Base-by-base conservation (phyloP, 2,329 filamentous ascomycete genomes). In the Neofusicoccum sp. region DNA sequence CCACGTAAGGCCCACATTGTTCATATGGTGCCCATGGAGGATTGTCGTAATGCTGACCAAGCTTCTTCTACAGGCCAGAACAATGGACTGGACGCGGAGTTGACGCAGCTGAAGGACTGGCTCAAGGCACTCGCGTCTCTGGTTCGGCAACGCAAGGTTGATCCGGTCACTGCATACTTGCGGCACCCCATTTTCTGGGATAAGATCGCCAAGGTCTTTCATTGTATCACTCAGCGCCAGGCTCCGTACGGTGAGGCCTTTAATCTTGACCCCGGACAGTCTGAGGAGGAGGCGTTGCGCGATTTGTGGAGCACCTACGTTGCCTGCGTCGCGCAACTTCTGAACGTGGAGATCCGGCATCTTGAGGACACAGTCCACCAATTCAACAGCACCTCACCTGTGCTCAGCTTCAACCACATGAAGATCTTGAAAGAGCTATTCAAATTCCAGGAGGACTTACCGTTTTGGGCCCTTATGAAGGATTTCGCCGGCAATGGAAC, bases 171-270 rank as follows among this genome's bases (percentile, higher is more conserved):
- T 40, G 43, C 51, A 9, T 75, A 69, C 49, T 40, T 66, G n/a
- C 63, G 66, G 57, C 70, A 69, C 60, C 56, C 61, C 6, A n/a
- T 48, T 1, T 74, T 74, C 56, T 75, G 73, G 73, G 69, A 71
- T n/a, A 70, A 73, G 14, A 67, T 75, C 9, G 65, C 66, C 20
- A 49, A 53, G 28, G 58, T 75, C 33, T 66, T 71, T 33, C 63
- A 65, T 54, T 71, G 67, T 51, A 45, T 74, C 16, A 57, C 74
- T 6, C 59, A 43, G 12, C 66, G 65, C 11, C 61, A 58, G 12
- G 60, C 59, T 33, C 60, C 63, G 6, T 30, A 63, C 6, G 66
- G 66, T 11, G 68, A 67, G 41, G 48, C 61, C 12, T 68, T 62
- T 28, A 12, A 62, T 11, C 51, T 61, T 9, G 59, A 43, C 12